A percentile compares a stretch with the other conserved stretches of the same genome.
These are phyloP conservation scores for Auriscalpium vulgare DNA, from an alignment of 768 basidiomycete genomes.

Conservation along the genomic window DNA sequence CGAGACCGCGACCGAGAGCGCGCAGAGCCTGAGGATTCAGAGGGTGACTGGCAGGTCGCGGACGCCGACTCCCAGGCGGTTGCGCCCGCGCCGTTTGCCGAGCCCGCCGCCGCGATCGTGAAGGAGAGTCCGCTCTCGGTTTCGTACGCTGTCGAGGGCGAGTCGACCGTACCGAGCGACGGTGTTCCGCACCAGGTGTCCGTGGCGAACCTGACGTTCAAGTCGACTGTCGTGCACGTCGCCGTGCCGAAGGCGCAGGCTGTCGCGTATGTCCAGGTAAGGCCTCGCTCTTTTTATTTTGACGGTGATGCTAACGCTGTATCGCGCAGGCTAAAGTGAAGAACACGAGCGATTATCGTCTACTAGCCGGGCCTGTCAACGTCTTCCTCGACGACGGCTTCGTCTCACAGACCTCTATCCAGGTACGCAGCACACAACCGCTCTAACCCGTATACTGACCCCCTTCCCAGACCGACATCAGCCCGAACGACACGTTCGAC, in stretches of 20 bases:
- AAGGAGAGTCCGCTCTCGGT: conserved; percentile 46
- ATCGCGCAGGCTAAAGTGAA: conserved; percentile 29
- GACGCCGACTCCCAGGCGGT: background rate
- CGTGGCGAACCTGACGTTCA: conserved; percentile 40
- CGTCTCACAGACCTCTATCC: conserved; percentile 45
- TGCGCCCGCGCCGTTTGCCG: conserved; percentile 13
- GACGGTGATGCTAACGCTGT: background rate
- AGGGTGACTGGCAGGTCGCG: background rate
- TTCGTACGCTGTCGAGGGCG: conserved; percentile 42
- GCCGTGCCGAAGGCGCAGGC: conserved; percentile 42
- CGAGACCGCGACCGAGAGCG: too few species aligned
- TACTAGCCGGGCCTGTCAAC: conserved; percentile 45
- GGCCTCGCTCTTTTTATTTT: conserved; percentile 24
- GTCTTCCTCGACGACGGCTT: conserved; percentile 52
- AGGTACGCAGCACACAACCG: conserved; percentile 9
- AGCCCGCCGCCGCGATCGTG: conserved; percentile 34
- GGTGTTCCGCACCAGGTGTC: conserved; percentile 46
- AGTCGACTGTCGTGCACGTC: conserved; percentile 38
- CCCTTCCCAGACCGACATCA: conserved; percentile 28
- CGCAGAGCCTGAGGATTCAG: background rate
- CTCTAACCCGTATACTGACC: background rate
- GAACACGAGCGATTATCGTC: conserved; percentile 49
- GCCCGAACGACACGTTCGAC: conserved; percentile 41
- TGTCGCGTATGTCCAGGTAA: conserved; percentile 32
- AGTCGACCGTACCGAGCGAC: conserved; percentile 45